These are phyloP conservation scores for Trichosporon sp. DNA, from an alignment of 1,284 basidiomycete genomes.

Conservation along the genomic window DNA sequence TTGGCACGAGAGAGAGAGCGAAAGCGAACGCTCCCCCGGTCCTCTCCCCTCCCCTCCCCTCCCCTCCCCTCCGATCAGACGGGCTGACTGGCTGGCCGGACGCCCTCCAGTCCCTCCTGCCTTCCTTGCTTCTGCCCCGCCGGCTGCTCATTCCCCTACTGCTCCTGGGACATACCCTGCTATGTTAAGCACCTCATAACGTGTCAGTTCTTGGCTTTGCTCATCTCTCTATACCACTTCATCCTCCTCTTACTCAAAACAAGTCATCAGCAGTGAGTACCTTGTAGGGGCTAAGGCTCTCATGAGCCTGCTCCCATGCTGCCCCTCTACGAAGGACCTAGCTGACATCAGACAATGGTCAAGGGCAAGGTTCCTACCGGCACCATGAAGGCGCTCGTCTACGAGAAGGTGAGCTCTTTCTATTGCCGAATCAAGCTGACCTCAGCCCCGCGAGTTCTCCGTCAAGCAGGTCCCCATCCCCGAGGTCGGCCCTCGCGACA, in stretches of 20 bases:
- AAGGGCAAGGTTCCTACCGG: conserved; percentile 16
- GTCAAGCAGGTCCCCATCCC: conserved; percentile 61
- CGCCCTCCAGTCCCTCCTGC: background rate
- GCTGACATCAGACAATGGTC: conserved; percentile 4
- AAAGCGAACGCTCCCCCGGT: background rate
- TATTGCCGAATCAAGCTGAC: conserved; percentile 5
- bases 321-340: background rate
- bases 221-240: background rate
- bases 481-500: conserved; percentile 58
- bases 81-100: background rate
- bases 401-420: conserved; percentile 32
- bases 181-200: background rate
- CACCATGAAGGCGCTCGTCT: conserved; percentile 42
- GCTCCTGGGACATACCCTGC: too few species aligned
- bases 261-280: background rate
- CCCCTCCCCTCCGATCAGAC: too few species aligned
- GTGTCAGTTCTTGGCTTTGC: background rate
- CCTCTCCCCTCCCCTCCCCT: too few species aligned
- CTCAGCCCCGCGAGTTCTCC: conserved; percentile 59
- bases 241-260: background rate
- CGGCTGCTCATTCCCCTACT: too few species aligned
- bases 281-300: background rate
- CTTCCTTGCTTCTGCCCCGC: background rate
- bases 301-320: background rate
- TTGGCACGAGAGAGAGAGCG: background rate